phyloP scores from a whole-genome alignment of 1,139 yeast species.

The Meyerozyma smithsonii region DNA sequence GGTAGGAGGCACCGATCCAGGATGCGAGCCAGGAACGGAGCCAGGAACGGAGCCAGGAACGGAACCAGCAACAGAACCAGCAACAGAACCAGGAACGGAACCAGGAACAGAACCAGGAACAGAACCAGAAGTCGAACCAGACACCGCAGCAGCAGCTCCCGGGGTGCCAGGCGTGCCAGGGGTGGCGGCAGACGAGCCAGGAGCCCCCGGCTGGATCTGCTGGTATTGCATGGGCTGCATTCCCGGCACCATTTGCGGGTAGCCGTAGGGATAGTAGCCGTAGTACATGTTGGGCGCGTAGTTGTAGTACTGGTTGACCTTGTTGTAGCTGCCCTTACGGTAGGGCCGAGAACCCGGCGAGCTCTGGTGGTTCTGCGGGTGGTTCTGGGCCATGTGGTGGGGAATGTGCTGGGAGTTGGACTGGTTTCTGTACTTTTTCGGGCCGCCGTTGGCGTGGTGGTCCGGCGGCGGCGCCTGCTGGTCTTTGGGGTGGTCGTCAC shows the following conservation, averaged over 20 bases:
- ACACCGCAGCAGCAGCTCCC: background rate
- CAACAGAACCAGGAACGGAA: background rate
- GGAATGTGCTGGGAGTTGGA: conserved; percentile 3
- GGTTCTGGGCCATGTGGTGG: conserved; percentile 1
- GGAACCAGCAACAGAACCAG: background rate
- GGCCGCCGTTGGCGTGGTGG: conserved; percentile 2
- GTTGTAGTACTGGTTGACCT: conserved; percentile 6
- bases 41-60: too few relatives aligned
- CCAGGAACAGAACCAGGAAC: background rate
- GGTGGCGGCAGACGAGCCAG: background rate
- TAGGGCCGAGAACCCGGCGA: background rate
- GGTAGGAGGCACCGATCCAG: background rate
- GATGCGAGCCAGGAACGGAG: too few relatives aligned
- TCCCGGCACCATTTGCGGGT: conserved; percentile 11
- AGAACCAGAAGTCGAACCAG: background rate
- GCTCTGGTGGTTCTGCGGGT: conserved; percentile 4
- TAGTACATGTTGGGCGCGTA: conserved; percentile 12
- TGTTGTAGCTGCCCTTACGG: conserved; percentile 1
- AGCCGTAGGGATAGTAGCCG: conserved; percentile 11
- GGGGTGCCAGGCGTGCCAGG: conserved; percentile 2
- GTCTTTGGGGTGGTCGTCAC: background rate
- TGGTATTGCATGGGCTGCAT: conserved; percentile 6
- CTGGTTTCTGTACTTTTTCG: conserved; percentile 5
- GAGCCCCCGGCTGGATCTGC: conserved; percentile 4
- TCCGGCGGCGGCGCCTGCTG: background rate